Evolutionary conservation across 2,329 filamentous ascomycete species (phyloP).

Genomic region (Penicillium psychrosexuale): DNA sequence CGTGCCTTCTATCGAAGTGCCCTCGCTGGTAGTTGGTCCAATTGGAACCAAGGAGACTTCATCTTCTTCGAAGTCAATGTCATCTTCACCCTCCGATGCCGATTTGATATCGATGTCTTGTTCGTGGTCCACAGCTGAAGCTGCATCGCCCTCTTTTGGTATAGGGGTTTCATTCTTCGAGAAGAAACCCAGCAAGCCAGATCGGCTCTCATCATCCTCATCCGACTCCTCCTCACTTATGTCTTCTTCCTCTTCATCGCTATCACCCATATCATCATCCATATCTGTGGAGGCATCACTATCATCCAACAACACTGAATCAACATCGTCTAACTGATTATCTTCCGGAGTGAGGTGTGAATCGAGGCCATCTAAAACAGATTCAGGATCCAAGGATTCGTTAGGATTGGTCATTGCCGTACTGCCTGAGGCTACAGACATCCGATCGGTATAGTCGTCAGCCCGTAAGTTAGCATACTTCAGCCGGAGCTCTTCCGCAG

Average conservation of each 20-base stretch:
- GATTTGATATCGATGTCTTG: conserved; percentile 27
- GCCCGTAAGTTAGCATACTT: conserved; percentile 47
- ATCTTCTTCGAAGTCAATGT: conserved; percentile 31
- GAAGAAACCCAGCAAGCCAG: conserved; percentile 49
- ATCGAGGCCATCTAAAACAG: conserved; percentile 20
- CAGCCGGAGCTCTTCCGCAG: conserved; percentile 45
- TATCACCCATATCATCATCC: conserved; percentile 50
- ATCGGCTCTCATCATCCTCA: conserved; percentile 42
- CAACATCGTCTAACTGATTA: conserved; percentile 43
- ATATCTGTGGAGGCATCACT: conserved; percentile 49
- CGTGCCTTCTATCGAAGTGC: conserved; percentile 29
- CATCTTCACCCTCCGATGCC: conserved; percentile 24
- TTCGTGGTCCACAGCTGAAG: conserved; percentile 24
- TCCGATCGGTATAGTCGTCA: conserved; percentile 21
- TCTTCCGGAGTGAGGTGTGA: conserved; percentile 25
- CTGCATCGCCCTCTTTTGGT: conserved; percentile 27
- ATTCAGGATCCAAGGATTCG: conserved; percentile 19
- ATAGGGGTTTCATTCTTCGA: conserved; percentile 40
- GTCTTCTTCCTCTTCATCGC: conserved; percentile 43
- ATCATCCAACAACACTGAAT: conserved; percentile 45
- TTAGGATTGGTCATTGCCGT: conserved; percentile 20
- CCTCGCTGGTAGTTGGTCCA: conserved; percentile 23
- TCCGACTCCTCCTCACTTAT: conserved; percentile 53
- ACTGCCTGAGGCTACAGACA: conserved; percentile 24
- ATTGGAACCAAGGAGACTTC: conserved; percentile 38